Evolutionary conservation across 176 grass and related monocot genomes (phyloP), one percentile per base, ranked within the genome.

Genomic region (Oryza glumipatula): DNA sequence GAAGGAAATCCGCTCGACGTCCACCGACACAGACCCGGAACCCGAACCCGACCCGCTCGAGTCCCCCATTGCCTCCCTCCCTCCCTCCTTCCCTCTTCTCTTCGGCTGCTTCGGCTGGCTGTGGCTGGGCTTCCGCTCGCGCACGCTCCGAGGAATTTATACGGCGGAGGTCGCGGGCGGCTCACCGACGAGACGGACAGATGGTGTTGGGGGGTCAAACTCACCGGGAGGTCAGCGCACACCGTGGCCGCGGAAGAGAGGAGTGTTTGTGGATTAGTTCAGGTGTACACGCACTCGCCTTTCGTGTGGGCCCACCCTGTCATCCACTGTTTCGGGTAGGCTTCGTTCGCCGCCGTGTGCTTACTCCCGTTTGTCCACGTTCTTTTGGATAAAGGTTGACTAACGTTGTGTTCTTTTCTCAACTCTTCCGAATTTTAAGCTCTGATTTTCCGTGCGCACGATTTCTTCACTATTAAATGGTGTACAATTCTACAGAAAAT

Each of bases 1-100:
- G 63, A 94, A 92, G 72, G 90, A 94, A 77, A 97, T 92, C 70
- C 88, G 85, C 73, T 97, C 94, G 80, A 92, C 65, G 76, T 94
- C 94, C 33, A 97, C 84, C 52, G 89, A 92, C 47, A 94, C 88
- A 3, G 94, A 83, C 0, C 32, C 67, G 0, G 94, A 88, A 0
- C 32, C 67, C 1, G 94, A 88, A 0, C 32, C 56, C 1, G 80
- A 97, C 17, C 83, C 80, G 65, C 92, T 97, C 7, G 94, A 94
- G 1, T 97, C 94, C 67, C 83, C 83, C 94, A 97, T 97, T 67
- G 78, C 70, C 3, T 17, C 32, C 23, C 39, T 44, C 4, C 52
- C 30, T 32, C 30, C 32, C 36, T 38, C 6, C 36, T 32, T 46
- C 17, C 39, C 51, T 47, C 36, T 24, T 32, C 51, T 47, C 36